These are phyloP conservation scores for Mycena amicta DNA, from an alignment of 768 basidiomycete genomes.

Conservation along the genomic window DNA sequence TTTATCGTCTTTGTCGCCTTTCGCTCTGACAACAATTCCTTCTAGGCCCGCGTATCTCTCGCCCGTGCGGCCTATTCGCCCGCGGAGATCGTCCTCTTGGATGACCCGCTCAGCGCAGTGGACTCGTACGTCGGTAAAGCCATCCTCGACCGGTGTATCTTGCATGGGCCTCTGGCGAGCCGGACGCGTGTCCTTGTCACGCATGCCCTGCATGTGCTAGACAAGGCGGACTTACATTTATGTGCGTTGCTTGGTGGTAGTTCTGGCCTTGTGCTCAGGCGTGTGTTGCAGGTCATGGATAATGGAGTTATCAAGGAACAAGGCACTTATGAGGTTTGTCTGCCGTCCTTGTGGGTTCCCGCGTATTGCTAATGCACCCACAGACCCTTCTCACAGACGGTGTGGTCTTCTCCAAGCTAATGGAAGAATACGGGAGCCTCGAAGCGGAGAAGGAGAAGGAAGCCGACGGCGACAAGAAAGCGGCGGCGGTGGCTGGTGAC, in stretches of 20 bases:
- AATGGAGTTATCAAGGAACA: constrained; percentile 60
- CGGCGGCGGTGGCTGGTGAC: constrained; percentile 4
- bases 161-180: constrained; percentile 51
- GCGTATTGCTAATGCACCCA: not conserved
- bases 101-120: constrained; percentile 81
- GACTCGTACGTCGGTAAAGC: constrained; percentile 76
- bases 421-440: constrained; percentile 56
- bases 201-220: constrained; percentile 59
- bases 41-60: constrained; percentile 72
- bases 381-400: constrained; percentile 51
- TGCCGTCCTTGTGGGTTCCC: not conserved
- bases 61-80: constrained; percentile 78
- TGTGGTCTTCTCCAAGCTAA: constrained; percentile 49
- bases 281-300: constrained; percentile 53
- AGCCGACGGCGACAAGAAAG: constrained; percentile 20
- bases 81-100: constrained; percentile 74
- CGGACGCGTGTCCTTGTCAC: constrained; percentile 67
- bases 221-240: constrained; percentile 66
- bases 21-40: constrained; percentile 13
- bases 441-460: constrained; percentile 38
- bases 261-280: no score
- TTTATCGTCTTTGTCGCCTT: not conserved
- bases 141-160: constrained; percentile 63
- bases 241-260: constrained; percentile 22
- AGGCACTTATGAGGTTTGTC: constrained; percentile 56